Evolutionary conservation across 768 basidiomycete species (phyloP).

Genomic region (Inosperma sp.): DNA sequence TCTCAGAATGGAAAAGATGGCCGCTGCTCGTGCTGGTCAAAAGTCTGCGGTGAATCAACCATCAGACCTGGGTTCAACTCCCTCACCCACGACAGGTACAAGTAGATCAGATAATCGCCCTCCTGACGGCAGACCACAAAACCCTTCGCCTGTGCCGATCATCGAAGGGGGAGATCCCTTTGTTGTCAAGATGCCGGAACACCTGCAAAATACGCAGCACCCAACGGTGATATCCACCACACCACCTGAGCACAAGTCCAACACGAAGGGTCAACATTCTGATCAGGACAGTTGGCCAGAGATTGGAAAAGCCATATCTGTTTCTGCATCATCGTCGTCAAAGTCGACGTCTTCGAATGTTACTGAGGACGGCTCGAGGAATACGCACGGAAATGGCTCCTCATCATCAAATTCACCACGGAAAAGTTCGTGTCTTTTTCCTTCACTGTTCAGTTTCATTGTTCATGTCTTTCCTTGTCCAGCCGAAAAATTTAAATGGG

Average conservation of each 20-base stretch:
- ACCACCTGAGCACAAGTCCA: neutral
- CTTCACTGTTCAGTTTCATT: neutral
- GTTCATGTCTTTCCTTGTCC: neutral
- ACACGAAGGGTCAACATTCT: neutral
- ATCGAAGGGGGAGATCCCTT: slow-evolving; percentile 39
- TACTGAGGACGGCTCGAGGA: slow-evolving; percentile 2
- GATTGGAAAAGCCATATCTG: slow-evolving; percentile 17
- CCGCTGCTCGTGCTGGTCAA: slow-evolving; percentile 18
- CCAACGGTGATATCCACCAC: neutral
- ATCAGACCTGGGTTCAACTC: neutral
- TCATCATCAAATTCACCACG: slow-evolving; percentile 12
- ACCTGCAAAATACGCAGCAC: neutral
- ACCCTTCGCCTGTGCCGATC: neutral
- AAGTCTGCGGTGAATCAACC: neutral
- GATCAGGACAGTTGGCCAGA: slow-evolving; percentile 17
- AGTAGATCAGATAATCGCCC: no score
- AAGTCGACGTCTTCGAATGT: neutral
- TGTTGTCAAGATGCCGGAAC: slow-evolving; percentile 34
- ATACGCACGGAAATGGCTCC: neutral
- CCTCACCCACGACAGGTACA: neutral
- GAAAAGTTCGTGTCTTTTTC: slow-evolving; percentile 10
- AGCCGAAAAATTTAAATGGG: slow-evolving; percentile 24
- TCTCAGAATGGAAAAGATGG: slow-evolving; percentile 23
- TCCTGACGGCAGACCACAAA: neutral
- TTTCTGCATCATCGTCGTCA: slow-evolving; percentile 6